These are phyloP conservation scores for Alternaria incomplexa DNA, from an alignment of 2,329 filamentous ascomycete genomes.

Conservation along the genomic window DNA sequence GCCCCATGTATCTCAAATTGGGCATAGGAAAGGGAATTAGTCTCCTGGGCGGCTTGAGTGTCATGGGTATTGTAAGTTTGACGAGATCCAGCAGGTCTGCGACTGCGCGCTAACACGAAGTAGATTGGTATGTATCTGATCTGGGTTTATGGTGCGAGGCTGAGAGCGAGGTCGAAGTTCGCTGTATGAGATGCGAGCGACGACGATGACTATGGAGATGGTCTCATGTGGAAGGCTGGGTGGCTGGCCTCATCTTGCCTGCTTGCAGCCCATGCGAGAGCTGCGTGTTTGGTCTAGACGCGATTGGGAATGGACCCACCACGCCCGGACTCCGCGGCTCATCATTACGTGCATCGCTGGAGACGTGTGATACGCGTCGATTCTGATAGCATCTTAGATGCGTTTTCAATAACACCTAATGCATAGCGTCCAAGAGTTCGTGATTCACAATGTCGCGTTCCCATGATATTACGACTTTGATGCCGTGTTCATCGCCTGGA, in stretches of 20 bases:
- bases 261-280: too few species aligned
- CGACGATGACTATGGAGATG: not conserved
- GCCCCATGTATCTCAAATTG: conserved; percentile 65
- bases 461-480: too few species aligned
- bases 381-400: too few species aligned
- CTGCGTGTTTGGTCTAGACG: too few species aligned
- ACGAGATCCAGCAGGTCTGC: rapidly evolving
- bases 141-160: not conserved
- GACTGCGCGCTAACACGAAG: not conserved
- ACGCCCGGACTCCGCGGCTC: not conserved
- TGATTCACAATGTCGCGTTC: too few species aligned
- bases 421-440: too few species aligned
- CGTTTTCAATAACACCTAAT: too few species aligned
- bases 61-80: not conserved
- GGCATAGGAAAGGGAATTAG: conserved; percentile 65
- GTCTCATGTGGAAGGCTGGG: not conserved
- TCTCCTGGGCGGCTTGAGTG: conserved; percentile 50
- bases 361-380: too few species aligned
- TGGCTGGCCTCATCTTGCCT: not conserved
- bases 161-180: not conserved
- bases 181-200: not conserved
- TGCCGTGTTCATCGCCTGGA: too few species aligned
- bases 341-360: too few species aligned
- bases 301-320: not conserved
- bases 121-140: not conserved